phyloP scores from a whole-genome alignment of 108 stramenopile genomes.

The Aurantiochytrium sp. region DNA sequence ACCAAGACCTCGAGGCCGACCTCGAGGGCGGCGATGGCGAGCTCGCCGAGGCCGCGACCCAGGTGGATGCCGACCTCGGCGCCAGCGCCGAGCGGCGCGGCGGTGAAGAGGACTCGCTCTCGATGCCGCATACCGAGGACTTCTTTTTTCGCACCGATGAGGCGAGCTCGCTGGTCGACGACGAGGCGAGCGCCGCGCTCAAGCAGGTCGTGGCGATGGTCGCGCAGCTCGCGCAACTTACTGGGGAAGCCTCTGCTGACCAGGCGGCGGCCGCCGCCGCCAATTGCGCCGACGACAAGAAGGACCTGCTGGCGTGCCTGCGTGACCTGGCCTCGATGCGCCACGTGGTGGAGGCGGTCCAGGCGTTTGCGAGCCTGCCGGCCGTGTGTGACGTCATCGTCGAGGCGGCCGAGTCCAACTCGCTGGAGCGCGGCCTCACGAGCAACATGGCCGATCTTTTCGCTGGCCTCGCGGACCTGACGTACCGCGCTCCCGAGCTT shows the following conservation, averaged over 20 bases:
- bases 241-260: not conserved
- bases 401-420: not conserved
- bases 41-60: too few relatives aligned
- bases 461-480: not conserved
- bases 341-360: not conserved
- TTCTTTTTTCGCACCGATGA: not conserved
- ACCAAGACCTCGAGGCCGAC: too few relatives aligned
- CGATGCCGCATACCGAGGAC: not conserved
- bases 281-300: not conserved
- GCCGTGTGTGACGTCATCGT: not conserved
- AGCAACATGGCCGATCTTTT: not conserved
- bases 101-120: not conserved
- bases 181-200: not conserved
- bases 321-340: not conserved
- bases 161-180: not conserved
- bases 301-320: not conserved
- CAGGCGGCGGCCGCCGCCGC: too few relatives aligned
- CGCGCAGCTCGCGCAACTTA: not conserved
- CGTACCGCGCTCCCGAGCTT: conserved; percentile 4
- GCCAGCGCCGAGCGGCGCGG: too few relatives aligned
- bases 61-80: too few relatives aligned
- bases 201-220: not conserved
- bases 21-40: too few relatives aligned
- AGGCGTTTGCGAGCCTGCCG: not conserved
- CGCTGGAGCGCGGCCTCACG: not conserved